These are phyloP conservation scores for Fusarium veterinarium DNA, from an alignment of 2,329 filamentous ascomycete genomes.

Conservation along the genomic window DNA sequence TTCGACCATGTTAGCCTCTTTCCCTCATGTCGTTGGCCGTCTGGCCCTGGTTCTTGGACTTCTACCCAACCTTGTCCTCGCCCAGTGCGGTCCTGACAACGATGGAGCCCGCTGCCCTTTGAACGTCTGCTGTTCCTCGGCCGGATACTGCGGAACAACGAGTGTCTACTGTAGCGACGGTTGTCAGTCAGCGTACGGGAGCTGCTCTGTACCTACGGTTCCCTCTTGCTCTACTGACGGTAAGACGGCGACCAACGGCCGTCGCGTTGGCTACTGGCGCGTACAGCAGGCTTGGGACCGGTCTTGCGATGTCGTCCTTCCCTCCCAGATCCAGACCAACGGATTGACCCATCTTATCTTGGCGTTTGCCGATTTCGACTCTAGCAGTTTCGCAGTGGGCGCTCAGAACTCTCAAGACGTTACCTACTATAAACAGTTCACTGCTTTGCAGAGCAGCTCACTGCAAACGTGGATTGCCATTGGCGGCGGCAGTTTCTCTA, in stretches of 20 bases:
- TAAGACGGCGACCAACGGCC: background rate
- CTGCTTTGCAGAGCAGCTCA: background rate
- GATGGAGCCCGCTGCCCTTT: background rate
- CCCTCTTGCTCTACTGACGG: background rate
- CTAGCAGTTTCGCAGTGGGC: background rate
- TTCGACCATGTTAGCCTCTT: accelerated
- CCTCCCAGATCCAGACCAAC: background rate
- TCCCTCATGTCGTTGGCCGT: background rate
- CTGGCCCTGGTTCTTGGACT: background rate
- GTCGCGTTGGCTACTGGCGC: background rate
- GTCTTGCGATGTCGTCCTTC: background rate
- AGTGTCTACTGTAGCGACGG: accelerated
- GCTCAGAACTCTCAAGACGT: background rate
- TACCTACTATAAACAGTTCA: background rate
- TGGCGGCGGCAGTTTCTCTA: background rate
- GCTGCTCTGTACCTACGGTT: background rate
- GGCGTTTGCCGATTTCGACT: background rate
- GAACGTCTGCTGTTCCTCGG: background rate
- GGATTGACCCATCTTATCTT: background rate
- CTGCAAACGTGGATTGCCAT: background rate
- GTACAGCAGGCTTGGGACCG: background rate
- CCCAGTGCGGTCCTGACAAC: background rate
- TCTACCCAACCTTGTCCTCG: background rate
- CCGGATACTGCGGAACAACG: background rate
- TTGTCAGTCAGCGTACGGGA: accelerated